Base-by-base conservation (phyloP, 352 stramenopile species). In the Globisporangium nodosum region DNA sequence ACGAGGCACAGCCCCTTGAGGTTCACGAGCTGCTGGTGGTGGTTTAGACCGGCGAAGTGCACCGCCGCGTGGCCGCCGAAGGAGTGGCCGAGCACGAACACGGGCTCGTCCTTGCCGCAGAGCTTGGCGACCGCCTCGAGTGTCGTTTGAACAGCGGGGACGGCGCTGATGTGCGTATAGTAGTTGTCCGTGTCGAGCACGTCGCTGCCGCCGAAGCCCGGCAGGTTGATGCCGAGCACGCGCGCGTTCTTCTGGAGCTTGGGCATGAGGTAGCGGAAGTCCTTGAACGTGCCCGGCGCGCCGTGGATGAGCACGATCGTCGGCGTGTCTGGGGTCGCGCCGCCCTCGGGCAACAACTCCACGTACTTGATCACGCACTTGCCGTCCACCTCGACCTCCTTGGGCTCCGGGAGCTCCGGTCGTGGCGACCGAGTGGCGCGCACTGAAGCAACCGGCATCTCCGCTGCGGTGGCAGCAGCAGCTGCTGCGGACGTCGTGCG, bases 231-330 rank as follows among this genome's bases (percentile, higher is more conserved):
- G 15, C 66, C 77, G 7, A 92, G 43, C 12, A 92, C 71, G 4
- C 81, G 79, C 21, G 75, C 68, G 8, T 15, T 49, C 9, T 70
- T 21, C 51, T 73, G 63, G 18, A 89, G 65, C 24, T 75, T 56
- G 16, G 78, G 78, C 37, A 88, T 76, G 35, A 91, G 56, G 62
- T 89, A 72, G 4, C 76, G 77, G 46, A 85, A 92, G 61, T 90
- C 79, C 9, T 57, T 48, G 63, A 85, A 87, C 35, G 76, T 87
- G 16, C 81, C 81, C 39, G 81, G 78, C 3, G 78, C 71, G 9
- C 81, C 78, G 49, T 91, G 81, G 20, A 91, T 66, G 33, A 89
- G 54, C 20, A 92, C 68, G n/a, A 90, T 45, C 42, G 78, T 88
- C 24, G 54, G 33, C 8, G 43, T 53, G 40, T 43, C 5, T 7